Evolutionary conservation across 2,329 filamentous ascomycete species (phyloP).

Genomic region (Fusarium sp.): DNA sequence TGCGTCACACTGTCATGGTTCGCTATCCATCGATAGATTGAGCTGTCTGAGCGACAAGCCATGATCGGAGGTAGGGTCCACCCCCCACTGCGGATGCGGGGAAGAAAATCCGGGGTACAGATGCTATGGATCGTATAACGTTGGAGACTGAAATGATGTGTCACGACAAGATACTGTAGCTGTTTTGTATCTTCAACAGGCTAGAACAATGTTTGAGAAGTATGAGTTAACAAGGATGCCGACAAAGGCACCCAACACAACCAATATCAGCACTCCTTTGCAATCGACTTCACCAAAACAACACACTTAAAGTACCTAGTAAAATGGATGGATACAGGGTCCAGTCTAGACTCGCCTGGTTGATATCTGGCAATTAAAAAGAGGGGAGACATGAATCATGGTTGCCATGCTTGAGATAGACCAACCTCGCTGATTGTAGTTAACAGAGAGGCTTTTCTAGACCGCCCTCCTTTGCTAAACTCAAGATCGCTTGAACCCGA

Average conservation of each 20-base stretch:
- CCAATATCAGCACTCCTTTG: background rate
- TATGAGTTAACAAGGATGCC: background rate
- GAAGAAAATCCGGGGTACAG: constrained; percentile 45
- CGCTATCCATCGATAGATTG: background rate
- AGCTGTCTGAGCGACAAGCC: background rate
- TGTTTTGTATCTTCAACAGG: background rate
- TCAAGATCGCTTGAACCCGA: background rate
- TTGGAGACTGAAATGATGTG: constrained; percentile 5
- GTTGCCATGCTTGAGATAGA: constrained; percentile 19
- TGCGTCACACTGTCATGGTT: background rate
- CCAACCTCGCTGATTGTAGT: constrained; percentile 4
- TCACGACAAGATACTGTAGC: constrained; percentile 2
- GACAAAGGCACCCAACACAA: background rate
- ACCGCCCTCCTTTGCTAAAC: constrained; percentile 10
- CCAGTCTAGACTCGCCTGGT: constrained; percentile 24
- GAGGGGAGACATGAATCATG: constrained; percentile 6
- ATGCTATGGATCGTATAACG: constrained; percentile 9
- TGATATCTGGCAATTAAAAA: background rate
- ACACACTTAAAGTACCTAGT: background rate
- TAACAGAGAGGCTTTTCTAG: constrained; percentile 23
- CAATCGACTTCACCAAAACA: background rate
- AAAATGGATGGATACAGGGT: background rate
- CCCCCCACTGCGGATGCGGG: constrained; percentile 37
- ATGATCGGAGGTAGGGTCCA: constrained; percentile 21
- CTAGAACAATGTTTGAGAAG: background rate